Evolutionary conservation across 1,139 yeast genomes (phyloP), one percentile per base, ranked within the genome.

Genomic region (Zygosaccharomyces pseudobailii): DNA sequence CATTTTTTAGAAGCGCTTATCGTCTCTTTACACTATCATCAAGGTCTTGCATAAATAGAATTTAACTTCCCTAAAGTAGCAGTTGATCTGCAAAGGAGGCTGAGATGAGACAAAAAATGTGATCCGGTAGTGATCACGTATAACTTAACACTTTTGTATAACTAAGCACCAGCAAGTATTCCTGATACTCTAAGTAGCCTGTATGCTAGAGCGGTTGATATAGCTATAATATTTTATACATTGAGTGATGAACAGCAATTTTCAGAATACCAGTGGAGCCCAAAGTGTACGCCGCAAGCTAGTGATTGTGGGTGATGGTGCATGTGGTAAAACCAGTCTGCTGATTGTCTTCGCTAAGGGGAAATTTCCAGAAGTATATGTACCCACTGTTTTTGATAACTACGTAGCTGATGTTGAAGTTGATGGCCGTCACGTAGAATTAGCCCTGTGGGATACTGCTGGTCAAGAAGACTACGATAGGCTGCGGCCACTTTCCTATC

Each of bases 401-500:
- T 88, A 89, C 70, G 95, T 87, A 59, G 92, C 96, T 40, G 95
- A 87, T 66, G 96, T 89, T 48, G 95, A 86, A 68, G 95, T 89
- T 53, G 90, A 89, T 63, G 96, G 96, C 47, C 84, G 95, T 75
- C 87, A 87, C 70, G 96, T 88, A 50, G 95, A 87, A 69, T 78
- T 89, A 71, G 96, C 96, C 21, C 77, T 89, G 56, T 89, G 97
- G 96, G 97, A 89, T 87, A 89, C 97, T 61, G 97, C 97, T 48
- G 97, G 97, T 55, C 97, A 89, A 78, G 96, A 89, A 75, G 97
- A 89, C 73, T 89, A 88, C 71, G 96, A 88, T 71, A 84, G 96
- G 73, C 78, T 89, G 67, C 84, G 97, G 74, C 96, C 96, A 25
- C 76, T 89, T 61, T 84, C 95, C 25, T 89, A 89, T 72, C 96